phyloP scores from a whole-genome alignment of 169 alveolate genomes.

The Perkinsus olseni region DNA sequence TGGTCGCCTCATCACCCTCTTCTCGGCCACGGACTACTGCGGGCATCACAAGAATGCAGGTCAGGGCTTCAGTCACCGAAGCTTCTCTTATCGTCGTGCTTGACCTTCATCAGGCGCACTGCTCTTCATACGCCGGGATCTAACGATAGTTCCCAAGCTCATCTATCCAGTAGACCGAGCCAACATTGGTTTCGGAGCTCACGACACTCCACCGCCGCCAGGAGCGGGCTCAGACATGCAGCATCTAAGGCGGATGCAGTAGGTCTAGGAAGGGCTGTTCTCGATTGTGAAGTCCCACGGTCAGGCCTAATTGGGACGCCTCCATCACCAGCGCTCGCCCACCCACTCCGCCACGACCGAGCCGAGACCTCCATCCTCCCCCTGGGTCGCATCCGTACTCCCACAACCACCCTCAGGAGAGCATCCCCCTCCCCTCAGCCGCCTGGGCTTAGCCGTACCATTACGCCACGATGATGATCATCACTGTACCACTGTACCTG shows the following conservation, averaged over 20 bases:
- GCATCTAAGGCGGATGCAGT: background rate
- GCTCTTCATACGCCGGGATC: slow-evolving; percentile 86
- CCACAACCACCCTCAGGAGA: background rate
- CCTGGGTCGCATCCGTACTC: background rate
- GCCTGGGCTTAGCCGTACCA: background rate
- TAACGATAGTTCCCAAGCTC: slow-evolving; percentile 94
- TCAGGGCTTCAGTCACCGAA: slow-evolving; percentile 32
- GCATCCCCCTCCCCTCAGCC: background rate
- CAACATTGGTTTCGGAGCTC: background rate
- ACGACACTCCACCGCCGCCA: background rate
- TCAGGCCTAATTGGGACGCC: background rate
- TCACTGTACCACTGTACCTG: background rate
- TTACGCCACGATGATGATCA: too few species aligned
- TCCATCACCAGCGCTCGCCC: background rate
- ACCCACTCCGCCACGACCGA: background rate
- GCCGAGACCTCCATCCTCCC: background rate
- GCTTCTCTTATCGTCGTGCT: background rate
- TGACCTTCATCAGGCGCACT: slow-evolving; percentile 64
- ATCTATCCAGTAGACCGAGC: slow-evolving; percentile 83
- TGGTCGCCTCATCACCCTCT: slow-evolving; percentile 93
- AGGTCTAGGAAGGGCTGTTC: background rate
- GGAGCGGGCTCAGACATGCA: background rate
- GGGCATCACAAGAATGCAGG: slow-evolving; percentile 99
- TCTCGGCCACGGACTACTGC: slow-evolving; percentile 98
- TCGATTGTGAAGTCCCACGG: background rate